Evolutionary conservation across 306 rosid genomes (phyloP).

Genomic region (Acacia acuminata): DNA sequence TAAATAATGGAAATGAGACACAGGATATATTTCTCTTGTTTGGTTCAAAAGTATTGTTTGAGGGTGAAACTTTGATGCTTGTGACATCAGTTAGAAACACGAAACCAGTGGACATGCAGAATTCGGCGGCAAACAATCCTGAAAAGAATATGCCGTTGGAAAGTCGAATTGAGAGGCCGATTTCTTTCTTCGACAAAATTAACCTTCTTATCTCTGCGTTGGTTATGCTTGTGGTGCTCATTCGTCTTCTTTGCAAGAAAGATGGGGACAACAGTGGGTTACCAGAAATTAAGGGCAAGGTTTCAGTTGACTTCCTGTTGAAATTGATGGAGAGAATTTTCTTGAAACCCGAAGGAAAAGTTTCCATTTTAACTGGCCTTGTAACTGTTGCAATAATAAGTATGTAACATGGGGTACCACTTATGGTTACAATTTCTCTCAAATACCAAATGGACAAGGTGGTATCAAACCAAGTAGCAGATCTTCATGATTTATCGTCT

Average conservation of each 20-base stretch:
- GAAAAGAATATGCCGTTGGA: constrained; percentile 37
- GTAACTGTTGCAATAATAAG: constrained; percentile 38
- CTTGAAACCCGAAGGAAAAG: constrained; percentile 45
- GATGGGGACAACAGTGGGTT: constrained; percentile 38
- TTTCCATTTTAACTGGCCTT: constrained; percentile 44
- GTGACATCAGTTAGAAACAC: constrained; percentile 45
- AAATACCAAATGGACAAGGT: constrained; percentile 39
- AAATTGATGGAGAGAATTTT: constrained; percentile 34
- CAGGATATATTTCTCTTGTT: constrained; percentile 51
- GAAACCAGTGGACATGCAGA: constrained; percentile 22
- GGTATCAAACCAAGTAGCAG: constrained; percentile 2
- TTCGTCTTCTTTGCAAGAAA: constrained; percentile 43
- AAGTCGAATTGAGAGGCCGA: constrained; percentile 47
- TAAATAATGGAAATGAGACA: constrained; percentile 26
- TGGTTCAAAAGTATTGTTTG: constrained; percentile 48
- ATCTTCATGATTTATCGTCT: constrained; percentile 47
- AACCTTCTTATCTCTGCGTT: constrained; percentile 36
- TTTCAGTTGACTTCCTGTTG: constrained; percentile 38
- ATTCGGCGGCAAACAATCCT: constrained; percentile 1
- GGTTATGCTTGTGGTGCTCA: constrained; percentile 42
- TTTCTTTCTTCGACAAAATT: constrained; percentile 33
- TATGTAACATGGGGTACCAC: constrained; percentile 64
- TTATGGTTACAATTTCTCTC: constrained; percentile 48
- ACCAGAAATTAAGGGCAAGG: constrained; percentile 63
- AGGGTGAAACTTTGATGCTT: constrained; percentile 57